Evolutionary conservation across 331 rosid species (phyloP).

Genomic region (Stylosanthes scabra): DNA sequence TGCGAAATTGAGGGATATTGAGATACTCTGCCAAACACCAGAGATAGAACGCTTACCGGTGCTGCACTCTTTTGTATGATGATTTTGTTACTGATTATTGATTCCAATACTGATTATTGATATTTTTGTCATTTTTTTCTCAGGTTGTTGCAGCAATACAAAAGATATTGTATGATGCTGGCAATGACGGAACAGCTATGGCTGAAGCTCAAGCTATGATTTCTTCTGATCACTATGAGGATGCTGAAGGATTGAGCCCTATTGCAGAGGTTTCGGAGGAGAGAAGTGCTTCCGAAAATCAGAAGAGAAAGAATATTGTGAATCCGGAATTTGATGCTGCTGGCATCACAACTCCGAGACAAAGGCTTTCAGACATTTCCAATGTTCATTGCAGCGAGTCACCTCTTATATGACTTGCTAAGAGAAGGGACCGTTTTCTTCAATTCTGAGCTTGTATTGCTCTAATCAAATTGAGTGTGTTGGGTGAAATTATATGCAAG

Average conservation of each 20-base stretch:
- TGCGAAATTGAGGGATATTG: slow-evolving; percentile 85
- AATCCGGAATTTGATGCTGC: slow-evolving; percentile 79
- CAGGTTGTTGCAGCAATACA: slow-evolving; percentile 85
- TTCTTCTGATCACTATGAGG: slow-evolving; percentile 50
- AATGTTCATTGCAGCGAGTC: slow-evolving; percentile 93
- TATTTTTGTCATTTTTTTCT: slow-evolving; percentile 4
- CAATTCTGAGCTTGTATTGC: too few species aligned
- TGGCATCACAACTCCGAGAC: slow-evolving; percentile 66
- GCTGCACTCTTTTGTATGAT: not conserved
- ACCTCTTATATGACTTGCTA: slow-evolving; percentile 82
- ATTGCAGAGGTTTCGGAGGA: slow-evolving; percentile 80
- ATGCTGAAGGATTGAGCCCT: slow-evolving; percentile 69
- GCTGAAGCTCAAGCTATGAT: slow-evolving; percentile 90
- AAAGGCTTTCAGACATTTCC: slow-evolving; percentile 76
- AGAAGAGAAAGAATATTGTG: slow-evolving; percentile 73
- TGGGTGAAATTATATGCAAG: too few species aligned
- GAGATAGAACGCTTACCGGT: slow-evolving; percentile 71
- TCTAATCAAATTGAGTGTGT: too few species aligned
- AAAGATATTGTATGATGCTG: slow-evolving; percentile 88
- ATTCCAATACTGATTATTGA: not conserved
- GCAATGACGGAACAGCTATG: slow-evolving; percentile 72
- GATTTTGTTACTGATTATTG: too few species aligned
- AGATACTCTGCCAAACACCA: slow-evolving; percentile 83
- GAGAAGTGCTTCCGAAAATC: slow-evolving; percentile 64
- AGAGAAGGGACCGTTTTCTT: not conserved